Conservation (phyloP, 805 yeast genomes). For the Ascoidea asiatica region DNA sequence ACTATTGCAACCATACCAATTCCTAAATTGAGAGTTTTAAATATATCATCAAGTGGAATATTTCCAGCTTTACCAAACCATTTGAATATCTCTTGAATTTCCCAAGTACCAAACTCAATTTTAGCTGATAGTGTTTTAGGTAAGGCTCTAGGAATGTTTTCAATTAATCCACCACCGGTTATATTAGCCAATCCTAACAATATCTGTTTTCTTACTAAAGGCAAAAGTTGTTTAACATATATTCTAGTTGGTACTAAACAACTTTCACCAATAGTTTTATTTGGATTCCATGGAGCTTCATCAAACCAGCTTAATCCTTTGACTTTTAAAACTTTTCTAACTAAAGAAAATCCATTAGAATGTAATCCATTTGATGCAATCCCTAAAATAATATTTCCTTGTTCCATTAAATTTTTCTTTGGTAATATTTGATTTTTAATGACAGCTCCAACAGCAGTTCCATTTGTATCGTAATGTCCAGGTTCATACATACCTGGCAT, state of each 20-base stretch:
- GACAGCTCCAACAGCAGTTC: conserved; percentile 98
- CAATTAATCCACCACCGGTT: conserved; percentile 97
- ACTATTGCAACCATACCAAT: conserved; percentile 93
- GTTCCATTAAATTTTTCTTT: conserved; percentile 45
- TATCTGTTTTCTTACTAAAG: conserved; percentile 51
- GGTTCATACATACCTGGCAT: conserved; percentile 98
- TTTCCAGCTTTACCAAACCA: conserved; percentile 91
- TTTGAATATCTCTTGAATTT: conserved; percentile 77
- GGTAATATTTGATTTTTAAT: conserved; percentile 66
- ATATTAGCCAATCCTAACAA: conserved; percentile 89
- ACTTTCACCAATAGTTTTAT: conserved; percentile 71
- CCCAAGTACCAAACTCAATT: conserved; percentile 72
- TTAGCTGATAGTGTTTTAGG: conserved; percentile 71
- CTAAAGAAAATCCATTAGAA: conserved; percentile 92
- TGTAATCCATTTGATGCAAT: conserved; percentile 87
- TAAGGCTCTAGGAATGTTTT: conserved; percentile 89
- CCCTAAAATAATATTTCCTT: conserved; percentile 78
- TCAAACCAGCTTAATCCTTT: conserved; percentile 59
- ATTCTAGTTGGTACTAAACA: conserved; percentile 83
- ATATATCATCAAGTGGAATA: conserved; percentile 72
- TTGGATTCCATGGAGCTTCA: conserved; percentile 72
- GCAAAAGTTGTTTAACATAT: conserved; percentile 82
- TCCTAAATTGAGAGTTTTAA: conserved; percentile 92
- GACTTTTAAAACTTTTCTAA: conserved; percentile 80
- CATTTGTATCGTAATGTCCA: conserved; percentile 95